Conservation (phyloP, 495 filamentous ascomycete species). For the Parathielavia appendiculata region DNA sequence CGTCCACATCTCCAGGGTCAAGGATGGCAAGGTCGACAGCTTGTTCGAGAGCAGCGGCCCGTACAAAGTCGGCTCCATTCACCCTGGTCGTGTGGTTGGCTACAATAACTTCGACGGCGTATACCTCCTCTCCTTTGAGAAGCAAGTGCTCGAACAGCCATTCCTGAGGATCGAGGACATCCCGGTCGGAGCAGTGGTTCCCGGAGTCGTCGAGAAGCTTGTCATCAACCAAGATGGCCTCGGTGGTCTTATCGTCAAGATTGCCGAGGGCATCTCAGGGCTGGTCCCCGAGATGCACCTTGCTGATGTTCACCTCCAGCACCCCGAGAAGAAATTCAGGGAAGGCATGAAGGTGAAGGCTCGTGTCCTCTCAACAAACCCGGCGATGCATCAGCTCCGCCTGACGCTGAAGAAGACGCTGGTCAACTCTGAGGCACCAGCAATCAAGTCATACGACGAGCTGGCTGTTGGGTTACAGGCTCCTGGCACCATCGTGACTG, state of each 20-base stretch:
- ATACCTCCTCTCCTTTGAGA: conserved; percentile 79
- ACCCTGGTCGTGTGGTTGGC: conserved; percentile 75
- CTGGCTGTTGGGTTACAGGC: conserved; percentile 65
- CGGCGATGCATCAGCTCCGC: conserved; percentile 70
- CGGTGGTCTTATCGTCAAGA: conserved; percentile 70
- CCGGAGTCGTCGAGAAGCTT: conserved; percentile 80
- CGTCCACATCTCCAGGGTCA: conserved; percentile 86
- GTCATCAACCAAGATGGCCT: conserved; percentile 66
- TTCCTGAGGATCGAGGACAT: conserved; percentile 89
- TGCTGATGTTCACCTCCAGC: conserved; percentile 77
- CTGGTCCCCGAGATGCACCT: conserved; percentile 84
- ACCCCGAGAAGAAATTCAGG: conserved; percentile 92
- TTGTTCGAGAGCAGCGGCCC: conserved; percentile 68
- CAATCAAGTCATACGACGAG: conserved; percentile 69
- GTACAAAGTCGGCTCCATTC: conserved; percentile 69
- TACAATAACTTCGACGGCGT: conserved; percentile 84
- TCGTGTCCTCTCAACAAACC: conserved; percentile 75
- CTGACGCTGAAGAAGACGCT: conserved; percentile 91
- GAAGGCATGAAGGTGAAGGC: conserved; percentile 79
- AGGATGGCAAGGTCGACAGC: conserved; percentile 78
- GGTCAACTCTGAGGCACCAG: conserved; percentile 73
- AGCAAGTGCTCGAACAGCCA: conserved; percentile 74
- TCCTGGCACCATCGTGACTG: conserved; percentile 76
- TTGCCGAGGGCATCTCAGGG: conserved; percentile 81
- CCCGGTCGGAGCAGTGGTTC: conserved; percentile 70